Evolutionary conservation across 495 filamentous ascomycete species (phyloP).

Genomic region (Daldinia caldariorum): DNA sequence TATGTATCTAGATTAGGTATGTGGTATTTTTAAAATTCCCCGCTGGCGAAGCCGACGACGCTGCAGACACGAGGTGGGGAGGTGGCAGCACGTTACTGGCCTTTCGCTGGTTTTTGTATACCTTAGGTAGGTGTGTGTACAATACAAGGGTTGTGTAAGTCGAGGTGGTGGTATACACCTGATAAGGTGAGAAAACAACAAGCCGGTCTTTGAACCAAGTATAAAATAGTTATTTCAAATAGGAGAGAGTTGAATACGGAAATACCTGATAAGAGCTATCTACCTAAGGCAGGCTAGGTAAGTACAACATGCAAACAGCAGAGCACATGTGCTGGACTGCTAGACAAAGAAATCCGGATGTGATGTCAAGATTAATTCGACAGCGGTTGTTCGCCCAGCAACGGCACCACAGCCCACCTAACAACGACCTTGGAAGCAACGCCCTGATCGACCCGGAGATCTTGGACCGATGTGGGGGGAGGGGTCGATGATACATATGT

Average conservation of each 20-base stretch:
- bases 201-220: not conserved
- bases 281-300: not conserved
- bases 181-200: not conserved
- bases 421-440: not conserved
- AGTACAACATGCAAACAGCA: conserved; percentile 10
- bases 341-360: not conserved
- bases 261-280: not conserved
- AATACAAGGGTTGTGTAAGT: not conserved
- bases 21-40: conserved; percentile 32
- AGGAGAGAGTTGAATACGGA: not conserved
- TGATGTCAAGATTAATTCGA: conserved; percentile 40
- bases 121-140: not conserved
- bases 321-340: conserved; percentile 24
- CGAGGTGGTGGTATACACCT: not conserved
- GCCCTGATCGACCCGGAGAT: conserved; percentile 15
- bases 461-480: conserved; percentile 34
- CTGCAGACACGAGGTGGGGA: conserved; percentile 44
- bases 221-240: conserved; percentile 5
- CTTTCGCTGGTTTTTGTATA: conserved; percentile 4
- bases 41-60: conserved; percentile 25
- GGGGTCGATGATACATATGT: conserved; percentile 26
- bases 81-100: conserved; percentile 36
- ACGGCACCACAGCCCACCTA: conserved; percentile 18
- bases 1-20: conserved; percentile 25
- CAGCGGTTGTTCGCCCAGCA: conserved; percentile 47